Evolutionary conservation across 306 rosid species (phyloP), one percentile per base, ranked within the genome.

Genomic region (Cicer arietinum): DNA sequence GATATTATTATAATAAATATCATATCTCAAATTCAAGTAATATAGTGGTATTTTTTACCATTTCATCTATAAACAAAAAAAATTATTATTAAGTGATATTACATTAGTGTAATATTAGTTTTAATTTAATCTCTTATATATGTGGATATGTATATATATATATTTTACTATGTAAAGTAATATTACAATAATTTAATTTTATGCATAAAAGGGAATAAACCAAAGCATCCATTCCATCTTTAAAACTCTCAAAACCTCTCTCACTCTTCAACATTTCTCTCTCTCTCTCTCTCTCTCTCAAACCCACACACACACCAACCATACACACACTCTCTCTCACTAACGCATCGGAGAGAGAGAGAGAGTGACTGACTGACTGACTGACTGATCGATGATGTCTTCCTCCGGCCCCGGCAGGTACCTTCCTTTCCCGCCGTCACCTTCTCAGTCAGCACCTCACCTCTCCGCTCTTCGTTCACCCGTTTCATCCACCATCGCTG

Each of bases 361-460:
- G 54, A 50, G 44, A 41, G 44, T 5, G 7, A 41, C 9, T 5
- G 61, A 68, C 3, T 22, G 81, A 39, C 46, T 48, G 72, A 45
- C 41, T 30, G 66, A 60, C 18, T 30, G 66, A 70, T 44, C 40
- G 69, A 79, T 73, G 79, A 74, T 86, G 91, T 70, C 90, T 14
- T 86, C 96, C 37, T 82, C 93, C 63, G 85, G 90, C 46, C 57
- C 64, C 78, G 79, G 81, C 14, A 89, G 97, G 84, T 92, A 85
- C 87, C 89, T 94, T 97, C 82, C 92, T 0, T 94, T 87, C 86
- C 94, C 98, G 18, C 99, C 96, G 9, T 94, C 96, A 5, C 99
- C 86, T 0, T 90, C 95, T 7, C 95, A 0, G 90, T 76, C 84
- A 40, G 30, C 69, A 73, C 78, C 96, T 46, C 96, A 88, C 65